Evolutionary conservation across 345 rosid genomes (phyloP).

Genomic region (Mallotus nudiflorus): DNA sequence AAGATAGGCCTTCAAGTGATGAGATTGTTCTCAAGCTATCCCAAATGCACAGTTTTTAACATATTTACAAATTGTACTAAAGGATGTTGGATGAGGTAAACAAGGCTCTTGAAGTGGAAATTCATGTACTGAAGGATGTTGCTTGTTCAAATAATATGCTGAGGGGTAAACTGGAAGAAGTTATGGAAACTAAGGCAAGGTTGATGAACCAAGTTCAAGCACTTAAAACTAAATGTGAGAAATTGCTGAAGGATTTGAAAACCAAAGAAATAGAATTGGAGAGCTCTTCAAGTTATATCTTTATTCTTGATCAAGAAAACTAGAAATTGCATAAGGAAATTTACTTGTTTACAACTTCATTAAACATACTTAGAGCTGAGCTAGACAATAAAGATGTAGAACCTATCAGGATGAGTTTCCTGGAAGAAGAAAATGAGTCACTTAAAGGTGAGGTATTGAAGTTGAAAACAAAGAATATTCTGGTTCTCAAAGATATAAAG

Average conservation of each 20-base stretch:
- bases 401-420: too few species aligned
- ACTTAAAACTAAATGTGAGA: conserved; percentile 36
- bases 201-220: conserved; percentile 38
- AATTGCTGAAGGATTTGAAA: conserved; percentile 34
- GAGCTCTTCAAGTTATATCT: conserved; percentile 25
- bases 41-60: too few species aligned
- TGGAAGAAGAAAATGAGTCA: too few species aligned
- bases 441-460: conserved; percentile 35
- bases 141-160: too few species aligned
- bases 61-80: too few species aligned
- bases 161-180: too few species aligned
- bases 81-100: too few species aligned
- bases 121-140: too few species aligned
- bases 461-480: conserved; percentile 36
- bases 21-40: too few species aligned
- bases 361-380: conserved; percentile 27
- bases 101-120: too few species aligned
- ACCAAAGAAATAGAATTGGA: conserved; percentile 40
- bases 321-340: conserved; percentile 32
- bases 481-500: conserved; percentile 49
- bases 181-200: conserved; percentile 27
- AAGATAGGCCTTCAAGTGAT: too few species aligned
- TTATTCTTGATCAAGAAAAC: too few species aligned
- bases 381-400: conserved; percentile 32
- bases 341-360: conserved; percentile 28